These are phyloP conservation scores for Blastobotrys raffinosifermentans DNA, from an alignment of 1,139 yeast genomes.

Conservation along the genomic window DNA sequence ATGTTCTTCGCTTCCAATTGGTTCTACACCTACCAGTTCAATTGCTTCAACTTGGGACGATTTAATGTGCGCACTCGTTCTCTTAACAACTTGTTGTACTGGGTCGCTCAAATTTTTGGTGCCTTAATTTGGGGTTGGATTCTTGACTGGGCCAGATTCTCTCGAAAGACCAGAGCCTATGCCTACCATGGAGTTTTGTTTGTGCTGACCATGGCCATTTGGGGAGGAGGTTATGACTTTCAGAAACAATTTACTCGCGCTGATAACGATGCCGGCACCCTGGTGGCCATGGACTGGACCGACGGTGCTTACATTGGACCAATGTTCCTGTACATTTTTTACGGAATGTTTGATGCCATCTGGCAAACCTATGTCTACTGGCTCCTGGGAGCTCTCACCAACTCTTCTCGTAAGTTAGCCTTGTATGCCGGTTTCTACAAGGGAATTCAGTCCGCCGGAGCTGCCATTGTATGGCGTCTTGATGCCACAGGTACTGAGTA, in stretches of 20 bases:
- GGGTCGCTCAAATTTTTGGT: slow-evolving; percentile 57
- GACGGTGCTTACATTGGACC: slow-evolving; percentile 48
- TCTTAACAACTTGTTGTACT: slow-evolving; percentile 53
- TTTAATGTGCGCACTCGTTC: slow-evolving; percentile 58
- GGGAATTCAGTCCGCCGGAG: slow-evolving; percentile 59
- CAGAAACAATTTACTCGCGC: slow-evolving; percentile 43
- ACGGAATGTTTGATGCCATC: slow-evolving; percentile 54
- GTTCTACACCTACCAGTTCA: slow-evolving; percentile 62
- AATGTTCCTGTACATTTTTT: slow-evolving; percentile 55
- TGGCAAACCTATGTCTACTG: slow-evolving; percentile 55
- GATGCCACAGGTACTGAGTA: slow-evolving; percentile 43
- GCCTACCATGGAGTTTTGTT: slow-evolving; percentile 44
- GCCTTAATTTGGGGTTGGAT: slow-evolving; percentile 45
- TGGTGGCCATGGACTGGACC: slow-evolving; percentile 38
- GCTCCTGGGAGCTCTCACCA: slow-evolving; percentile 53
- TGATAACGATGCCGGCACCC: slow-evolving; percentile 23
- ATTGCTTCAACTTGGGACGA: slow-evolving; percentile 50
- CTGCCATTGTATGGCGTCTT: slow-evolving; percentile 56
- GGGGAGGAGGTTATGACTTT: slow-evolving; percentile 60
- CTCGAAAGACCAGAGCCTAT: slow-evolving; percentile 43
- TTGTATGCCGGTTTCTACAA: slow-evolving; percentile 59
- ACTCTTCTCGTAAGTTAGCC: slow-evolving; percentile 51
- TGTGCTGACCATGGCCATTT: slow-evolving; percentile 43
- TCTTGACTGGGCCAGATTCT: slow-evolving; percentile 41
- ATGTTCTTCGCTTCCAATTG: slow-evolving; percentile 60